Base-by-base conservation (phyloP, 2,329 filamentous ascomycete genomes). In the Neonectria sp. region DNA sequence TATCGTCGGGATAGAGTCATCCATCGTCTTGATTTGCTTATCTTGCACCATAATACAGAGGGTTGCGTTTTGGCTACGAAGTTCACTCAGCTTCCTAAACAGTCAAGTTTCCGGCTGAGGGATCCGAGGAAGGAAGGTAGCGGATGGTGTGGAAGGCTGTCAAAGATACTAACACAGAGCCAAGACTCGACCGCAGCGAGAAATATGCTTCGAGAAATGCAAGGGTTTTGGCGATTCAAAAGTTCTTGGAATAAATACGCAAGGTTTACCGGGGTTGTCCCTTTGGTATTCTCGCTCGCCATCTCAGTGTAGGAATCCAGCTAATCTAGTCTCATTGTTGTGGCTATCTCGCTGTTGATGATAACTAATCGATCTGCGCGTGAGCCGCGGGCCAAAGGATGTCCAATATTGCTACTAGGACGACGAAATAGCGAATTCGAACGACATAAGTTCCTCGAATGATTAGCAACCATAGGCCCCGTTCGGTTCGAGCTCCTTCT, bases 81-180 rank as follows among this genome's bases (percentile, higher is more conserved):
- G 11, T 49, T 29, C 40, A 55, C 67, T 64, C 68, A 74, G 65
- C 72, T 73, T 73, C 72, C 72, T 73, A 73, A 73, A 74, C 12
- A 53, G 70, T 72, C 58, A 53, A 48, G 66, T 63, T 55, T 52
- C 61, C 67, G 72, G 72, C 55, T 70, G 69, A 67, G 24, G 35
- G 49, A 62, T 71, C 72, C 72, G 31, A 70, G 68, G 68, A 74
- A 59, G 72, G 72, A 71, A 73, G 73, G 72, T 73, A 73, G 63
- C 69, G 69, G 40, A 60, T 53, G 43, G 25, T 12, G 52, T 46
- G 27, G 46, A 48, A 35, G 31, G 21, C 40, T 46, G 31, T 40
- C 24, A 17, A 33, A n/a, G 9, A 52, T 60, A 43, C 17, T 55
- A 35, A 21, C 27, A n/a, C 21, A 46, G 9, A 49, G 51, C 15